Conservation (phyloP, 306 rosid genomes). For the Urtica urens region DNA sequence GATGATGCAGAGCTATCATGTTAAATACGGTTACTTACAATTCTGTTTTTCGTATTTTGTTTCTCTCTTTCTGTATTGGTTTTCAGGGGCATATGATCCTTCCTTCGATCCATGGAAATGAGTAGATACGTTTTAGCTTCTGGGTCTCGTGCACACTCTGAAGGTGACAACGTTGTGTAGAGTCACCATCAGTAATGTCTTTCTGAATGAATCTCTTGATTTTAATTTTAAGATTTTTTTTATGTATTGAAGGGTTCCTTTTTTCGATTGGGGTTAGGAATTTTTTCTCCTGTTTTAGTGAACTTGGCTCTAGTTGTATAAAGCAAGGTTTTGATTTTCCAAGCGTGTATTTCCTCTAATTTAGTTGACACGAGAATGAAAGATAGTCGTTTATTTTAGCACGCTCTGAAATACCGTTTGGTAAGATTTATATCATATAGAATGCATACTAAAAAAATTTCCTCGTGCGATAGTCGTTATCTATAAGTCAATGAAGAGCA, state of each 20-base stretch:
- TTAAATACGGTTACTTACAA: too few relatives aligned
- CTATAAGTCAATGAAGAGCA: too few relatives aligned
- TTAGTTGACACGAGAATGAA: conserved; percentile 7
- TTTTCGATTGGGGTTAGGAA: conserved; percentile 17
- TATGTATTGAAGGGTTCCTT: conserved; percentile 21
- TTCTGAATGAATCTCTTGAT: conserved; percentile 17
- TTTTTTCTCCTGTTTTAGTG: conserved; percentile 17
- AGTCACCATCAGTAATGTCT: conserved; percentile 19
- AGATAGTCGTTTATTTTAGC: neutral
- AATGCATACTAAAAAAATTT: neutral
- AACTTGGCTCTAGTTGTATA: conserved; percentile 3
- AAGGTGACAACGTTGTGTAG: conserved; percentile 20
- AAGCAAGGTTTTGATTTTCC: neutral
- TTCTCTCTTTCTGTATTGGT: neutral
- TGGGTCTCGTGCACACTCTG: conserved; percentile 15
- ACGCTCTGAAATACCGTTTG: neutral
- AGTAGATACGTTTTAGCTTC: conserved; percentile 19
- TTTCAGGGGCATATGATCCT: conserved; percentile 34
- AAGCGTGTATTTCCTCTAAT: conserved; percentile 7
- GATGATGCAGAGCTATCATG: too few relatives aligned
- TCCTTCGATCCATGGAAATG: conserved; percentile 29
- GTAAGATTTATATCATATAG: neutral
- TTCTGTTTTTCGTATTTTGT: too few relatives aligned
- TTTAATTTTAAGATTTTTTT: conserved; percentile 11
- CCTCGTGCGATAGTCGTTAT: too few relatives aligned